A percentile compares a stretch with the other conserved stretches of the same genome.
Conservation (phyloP, 768 basidiomycete genomes). For the Lepiota subincarnata region DNA sequence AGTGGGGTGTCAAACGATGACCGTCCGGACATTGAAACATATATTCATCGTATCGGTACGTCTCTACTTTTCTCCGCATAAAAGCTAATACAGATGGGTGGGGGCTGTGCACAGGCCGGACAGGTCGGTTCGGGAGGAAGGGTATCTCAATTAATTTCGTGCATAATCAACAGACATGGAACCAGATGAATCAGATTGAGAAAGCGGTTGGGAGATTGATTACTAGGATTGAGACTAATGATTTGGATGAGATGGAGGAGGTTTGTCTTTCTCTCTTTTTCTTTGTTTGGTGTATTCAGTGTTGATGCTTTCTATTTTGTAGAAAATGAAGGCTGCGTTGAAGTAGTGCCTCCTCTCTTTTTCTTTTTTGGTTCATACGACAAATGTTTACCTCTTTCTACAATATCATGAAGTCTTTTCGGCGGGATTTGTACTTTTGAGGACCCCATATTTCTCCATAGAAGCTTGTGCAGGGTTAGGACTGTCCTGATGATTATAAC, state of each 20-base stretch:
- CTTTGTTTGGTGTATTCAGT: conserved; percentile 2
- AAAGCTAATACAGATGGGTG: not conserved
- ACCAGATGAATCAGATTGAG: conserved; percentile 89
- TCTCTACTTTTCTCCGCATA: not conserved
- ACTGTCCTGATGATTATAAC: too few relatives aligned
- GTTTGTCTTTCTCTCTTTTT: conserved; percentile 37
- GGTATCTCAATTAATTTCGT: conserved; percentile 98
- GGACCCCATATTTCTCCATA: too few relatives aligned
- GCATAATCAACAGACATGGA: conserved; percentile 82
- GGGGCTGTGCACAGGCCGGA: conserved; percentile 61
- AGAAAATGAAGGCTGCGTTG: conserved; percentile 82
- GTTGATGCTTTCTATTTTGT: not conserved
- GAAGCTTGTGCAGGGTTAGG: too few relatives aligned
- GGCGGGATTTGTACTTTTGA: too few relatives aligned
- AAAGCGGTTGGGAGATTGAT: conserved; percentile 74
- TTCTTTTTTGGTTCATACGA: not conserved
- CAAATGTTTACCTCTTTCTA: too few relatives aligned
- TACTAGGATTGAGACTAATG: conserved; percentile 80
- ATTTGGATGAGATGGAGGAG: conserved; percentile 93
- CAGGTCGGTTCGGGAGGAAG: conserved; percentile 95
- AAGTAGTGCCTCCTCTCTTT: conserved; percentile 39
- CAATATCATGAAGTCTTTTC: too few relatives aligned
- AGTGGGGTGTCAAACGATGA: conserved; percentile 49
- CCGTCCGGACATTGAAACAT: conserved; percentile 90
- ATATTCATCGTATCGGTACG: conserved; percentile 95